Conservation (phyloP, 805 yeast species). For the Lipomyces starkeyi region DNA sequence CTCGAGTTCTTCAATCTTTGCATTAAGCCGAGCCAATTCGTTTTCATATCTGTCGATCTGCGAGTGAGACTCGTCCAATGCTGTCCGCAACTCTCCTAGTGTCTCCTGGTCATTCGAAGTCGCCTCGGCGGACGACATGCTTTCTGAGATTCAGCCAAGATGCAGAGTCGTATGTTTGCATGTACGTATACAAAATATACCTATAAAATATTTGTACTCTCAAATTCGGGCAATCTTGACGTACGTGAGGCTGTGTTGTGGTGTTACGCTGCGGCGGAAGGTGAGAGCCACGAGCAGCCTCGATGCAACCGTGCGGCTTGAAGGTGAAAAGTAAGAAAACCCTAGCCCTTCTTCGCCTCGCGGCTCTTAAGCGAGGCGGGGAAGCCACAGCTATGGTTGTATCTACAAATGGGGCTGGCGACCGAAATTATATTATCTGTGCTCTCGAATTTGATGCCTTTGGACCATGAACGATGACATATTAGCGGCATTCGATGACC, state of each 20-base stretch:
- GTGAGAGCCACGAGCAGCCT: not conserved
- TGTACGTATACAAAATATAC: not conserved
- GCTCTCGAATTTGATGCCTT: no score
- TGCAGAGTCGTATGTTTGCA: not conserved
- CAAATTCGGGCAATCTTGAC: not conserved
- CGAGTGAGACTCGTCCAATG: not conserved
- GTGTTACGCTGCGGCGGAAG: not conserved
- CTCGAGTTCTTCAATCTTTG: slow-evolving; percentile 14
- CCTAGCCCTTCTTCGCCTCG: no score
- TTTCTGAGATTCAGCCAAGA: not conserved
- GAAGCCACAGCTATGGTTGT: no score
- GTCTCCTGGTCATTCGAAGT: not conserved
- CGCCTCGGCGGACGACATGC: not conserved
- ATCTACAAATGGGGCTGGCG: no score
- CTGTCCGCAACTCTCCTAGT: not conserved
- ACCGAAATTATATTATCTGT: no score
- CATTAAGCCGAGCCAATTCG: not conserved
- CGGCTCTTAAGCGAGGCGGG: no score
- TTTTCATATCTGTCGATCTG: not conserved
- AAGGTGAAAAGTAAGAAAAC: no score
- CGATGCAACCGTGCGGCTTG: slow-evolving; percentile 8
- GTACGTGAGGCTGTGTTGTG: not conserved
- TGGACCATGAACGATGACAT: no score
- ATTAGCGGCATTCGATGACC: no score
- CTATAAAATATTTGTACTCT: not conserved